phyloP scores from a whole-genome alignment of 2,329 filamentous ascomycete species.

The Tolypocladium nubicola region DNA sequence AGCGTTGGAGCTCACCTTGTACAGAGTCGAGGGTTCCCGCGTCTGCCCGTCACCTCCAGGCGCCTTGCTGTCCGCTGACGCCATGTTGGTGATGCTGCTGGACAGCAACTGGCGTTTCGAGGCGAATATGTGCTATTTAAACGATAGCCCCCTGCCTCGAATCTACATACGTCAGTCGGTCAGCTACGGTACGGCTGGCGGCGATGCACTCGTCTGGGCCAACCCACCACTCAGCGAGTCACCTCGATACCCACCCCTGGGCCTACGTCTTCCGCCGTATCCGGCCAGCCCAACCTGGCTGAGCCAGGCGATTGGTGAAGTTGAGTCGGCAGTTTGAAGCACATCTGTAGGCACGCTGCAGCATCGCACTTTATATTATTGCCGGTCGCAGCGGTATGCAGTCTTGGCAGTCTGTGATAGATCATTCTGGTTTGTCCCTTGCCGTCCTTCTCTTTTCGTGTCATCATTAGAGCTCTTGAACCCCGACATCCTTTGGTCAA shows the following conservation, averaged over 20 bases:
- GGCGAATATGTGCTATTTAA: neutral
- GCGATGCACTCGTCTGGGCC: neutral
- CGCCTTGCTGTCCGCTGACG: neutral
- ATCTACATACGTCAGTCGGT: neutral
- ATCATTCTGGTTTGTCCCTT: neutral
- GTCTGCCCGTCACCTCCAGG: neutral
- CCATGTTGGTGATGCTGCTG: neutral
- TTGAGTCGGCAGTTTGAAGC: neutral
- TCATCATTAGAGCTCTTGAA: no score
- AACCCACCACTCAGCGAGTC: neutral
- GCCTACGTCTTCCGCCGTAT: neutral
- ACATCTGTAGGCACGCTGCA: neutral
- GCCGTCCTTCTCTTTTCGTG: neutral
- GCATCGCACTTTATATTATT: neutral
- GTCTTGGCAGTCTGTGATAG: neutral
- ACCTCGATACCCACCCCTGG: neutral
- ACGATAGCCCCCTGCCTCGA: neutral
- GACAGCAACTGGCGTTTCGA: neutral
- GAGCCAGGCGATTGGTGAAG: neutral
- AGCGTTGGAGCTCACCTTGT: neutral
- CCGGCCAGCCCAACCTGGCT: neutral
- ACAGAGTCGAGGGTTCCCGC: neutral
- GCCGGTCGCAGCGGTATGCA: neutral
- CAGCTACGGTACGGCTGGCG: neutral
- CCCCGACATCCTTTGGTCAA: no score